A percentile compares a stretch with the other conserved stretches of the same genome.
phyloP scores from a whole-genome alignment of 2,329 filamentous ascomycete species.

The Fusarium siculi region DNA sequence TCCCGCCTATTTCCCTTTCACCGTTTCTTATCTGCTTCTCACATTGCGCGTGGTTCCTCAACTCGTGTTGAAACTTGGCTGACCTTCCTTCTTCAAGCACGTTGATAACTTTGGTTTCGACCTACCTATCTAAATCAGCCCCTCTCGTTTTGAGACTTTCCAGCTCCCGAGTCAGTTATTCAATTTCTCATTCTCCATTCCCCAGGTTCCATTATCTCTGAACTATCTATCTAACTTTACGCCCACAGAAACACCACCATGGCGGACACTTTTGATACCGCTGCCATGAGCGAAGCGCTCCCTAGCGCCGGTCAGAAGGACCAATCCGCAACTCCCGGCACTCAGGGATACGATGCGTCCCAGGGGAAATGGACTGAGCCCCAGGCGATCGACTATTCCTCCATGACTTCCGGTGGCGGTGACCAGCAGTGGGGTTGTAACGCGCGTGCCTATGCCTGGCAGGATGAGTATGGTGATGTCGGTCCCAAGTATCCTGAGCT shows the following conservation, averaged over 20 bases:
- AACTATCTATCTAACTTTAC: not conserved
- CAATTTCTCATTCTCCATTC: not conserved
- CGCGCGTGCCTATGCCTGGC: conserved; percentile 82
- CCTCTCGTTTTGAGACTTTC: not conserved
- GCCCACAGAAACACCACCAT: conserved; percentile 1
- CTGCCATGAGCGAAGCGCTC: conserved; percentile 11
- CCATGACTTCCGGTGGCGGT: conserved; percentile 28
- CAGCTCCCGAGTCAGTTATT: not conserved
- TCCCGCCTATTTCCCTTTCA: not conserved
- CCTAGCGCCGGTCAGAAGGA: not conserved
- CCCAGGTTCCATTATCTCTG: not conserved
- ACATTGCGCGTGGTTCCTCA: not conserved
- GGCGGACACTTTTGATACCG: conserved; percentile 24
- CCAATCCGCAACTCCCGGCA: not conserved
- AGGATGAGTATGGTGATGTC: conserved; percentile 86
- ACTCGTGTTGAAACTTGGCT: not conserved
- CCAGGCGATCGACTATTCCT: conserved; percentile 60
- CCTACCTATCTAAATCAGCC: not conserved
- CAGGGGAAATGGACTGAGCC: conserved; percentile 58
- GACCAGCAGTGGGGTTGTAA: conserved; percentile 60
- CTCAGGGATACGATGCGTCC: conserved; percentile 51
- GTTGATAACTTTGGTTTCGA: not conserved
- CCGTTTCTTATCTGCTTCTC: not conserved
- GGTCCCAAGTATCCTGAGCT: conserved; percentile 77
- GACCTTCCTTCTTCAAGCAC: not conserved